Evolutionary conservation across 2,329 filamentous ascomycete genomes (phyloP).

Genomic region (Ilyonectria sp.): DNA sequence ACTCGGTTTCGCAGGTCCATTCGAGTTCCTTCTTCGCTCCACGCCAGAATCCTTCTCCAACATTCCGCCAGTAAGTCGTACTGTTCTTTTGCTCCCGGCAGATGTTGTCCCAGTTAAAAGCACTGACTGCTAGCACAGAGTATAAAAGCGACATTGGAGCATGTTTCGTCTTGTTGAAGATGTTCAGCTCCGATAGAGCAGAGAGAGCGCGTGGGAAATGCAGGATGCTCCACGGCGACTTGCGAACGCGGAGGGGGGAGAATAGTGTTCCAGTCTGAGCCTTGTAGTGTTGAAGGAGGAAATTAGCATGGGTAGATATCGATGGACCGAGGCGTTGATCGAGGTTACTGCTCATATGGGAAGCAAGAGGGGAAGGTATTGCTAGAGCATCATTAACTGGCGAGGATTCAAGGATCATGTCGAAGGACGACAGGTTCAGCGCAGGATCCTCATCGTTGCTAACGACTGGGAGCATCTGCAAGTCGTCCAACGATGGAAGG

Average conservation of each 20-base stretch:
- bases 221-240: slow-evolving; percentile 16
- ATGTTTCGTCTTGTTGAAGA: slow-evolving; percentile 17
- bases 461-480: background rate
- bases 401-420: background rate
- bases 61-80: slow-evolving; percentile 16
- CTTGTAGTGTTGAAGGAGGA: slow-evolving; percentile 18
- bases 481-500: background rate
- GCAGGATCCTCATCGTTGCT: background rate
- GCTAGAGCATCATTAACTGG: background rate
- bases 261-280: slow-evolving; percentile 8
- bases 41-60: slow-evolving; percentile 9
- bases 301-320: slow-evolving; percentile 3
- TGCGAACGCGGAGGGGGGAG: slow-evolving; percentile 9
- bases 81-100: background rate
- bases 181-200: slow-evolving; percentile 10
- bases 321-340: background rate
- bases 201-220: slow-evolving; percentile 18
- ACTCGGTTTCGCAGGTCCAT: slow-evolving; percentile 11
- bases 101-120: slow-evolving; percentile 21
- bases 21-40: slow-evolving; percentile 13
- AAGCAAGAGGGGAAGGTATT: background rate
- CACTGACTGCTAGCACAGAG: slow-evolving; percentile 14
- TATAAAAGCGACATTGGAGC: slow-evolving; percentile 8
- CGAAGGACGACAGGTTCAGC: slow-evolving; percentile 9
- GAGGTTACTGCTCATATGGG: background rate